These are phyloP conservation scores for Prunus dulcis DNA, from an alignment of 306 rosid genomes.

Conservation along the genomic window DNA sequence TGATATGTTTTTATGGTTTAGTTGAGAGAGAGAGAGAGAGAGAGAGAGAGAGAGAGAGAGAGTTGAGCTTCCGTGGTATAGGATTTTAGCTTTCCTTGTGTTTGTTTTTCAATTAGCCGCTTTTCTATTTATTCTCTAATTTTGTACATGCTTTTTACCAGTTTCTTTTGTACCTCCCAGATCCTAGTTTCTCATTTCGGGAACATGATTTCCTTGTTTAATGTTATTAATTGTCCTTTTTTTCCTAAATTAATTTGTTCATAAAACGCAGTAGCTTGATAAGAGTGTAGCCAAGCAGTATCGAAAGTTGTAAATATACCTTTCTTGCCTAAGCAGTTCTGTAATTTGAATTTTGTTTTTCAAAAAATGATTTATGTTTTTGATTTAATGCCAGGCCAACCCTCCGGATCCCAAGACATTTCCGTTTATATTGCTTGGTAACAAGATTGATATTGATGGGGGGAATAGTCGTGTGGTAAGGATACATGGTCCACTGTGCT, in stretches of 20 bases:
- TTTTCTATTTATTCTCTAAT: not conserved
- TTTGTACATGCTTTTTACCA: not conserved
- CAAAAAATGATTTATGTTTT: not conserved
- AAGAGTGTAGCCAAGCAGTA: not conserved
- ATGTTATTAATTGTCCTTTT: not conserved
- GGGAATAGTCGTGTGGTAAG: constrained; percentile 97
- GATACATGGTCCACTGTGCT: constrained; percentile 1
- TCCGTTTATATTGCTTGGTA: constrained; percentile 88
- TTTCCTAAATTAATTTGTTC: not conserved
- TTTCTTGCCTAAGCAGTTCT: not conserved
- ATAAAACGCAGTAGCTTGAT: not conserved
- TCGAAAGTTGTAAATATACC: not conserved
- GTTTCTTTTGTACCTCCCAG: not conserved
- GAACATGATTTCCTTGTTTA: not conserved
- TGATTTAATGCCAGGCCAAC: constrained; percentile 47
- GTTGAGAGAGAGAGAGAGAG: not conserved
- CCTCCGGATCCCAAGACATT: constrained; percentile 69
- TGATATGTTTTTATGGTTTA: not conserved
- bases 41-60: not conserved
- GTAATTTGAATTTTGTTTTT: not conserved
- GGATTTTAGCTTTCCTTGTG: not conserved
- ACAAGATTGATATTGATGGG: constrained; percentile 94
- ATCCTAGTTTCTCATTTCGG: not conserved
- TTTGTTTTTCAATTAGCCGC: not conserved
- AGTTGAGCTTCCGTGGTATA: not conserved